These are phyloP conservation scores for Apiotrichum veenhuisii DNA, from an alignment of 1,284 basidiomycete genomes.

Conservation along the genomic window DNA sequence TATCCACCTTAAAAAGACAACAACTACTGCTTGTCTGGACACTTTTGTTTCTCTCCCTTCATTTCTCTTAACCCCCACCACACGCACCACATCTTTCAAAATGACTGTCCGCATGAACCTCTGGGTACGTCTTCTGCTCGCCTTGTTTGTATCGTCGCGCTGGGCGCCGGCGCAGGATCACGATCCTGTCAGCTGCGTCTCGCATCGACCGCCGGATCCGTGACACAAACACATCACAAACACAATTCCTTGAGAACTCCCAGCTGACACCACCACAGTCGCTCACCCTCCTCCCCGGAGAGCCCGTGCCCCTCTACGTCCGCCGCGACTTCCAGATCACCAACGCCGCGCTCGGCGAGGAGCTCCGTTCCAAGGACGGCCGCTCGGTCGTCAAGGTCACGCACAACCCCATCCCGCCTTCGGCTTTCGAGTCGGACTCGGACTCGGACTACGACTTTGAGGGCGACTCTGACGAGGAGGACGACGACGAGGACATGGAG, in stretches of 20 bases:
- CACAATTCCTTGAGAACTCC: not conserved
- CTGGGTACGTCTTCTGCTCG: constrained; percentile 36
- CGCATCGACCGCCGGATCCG: not conserved
- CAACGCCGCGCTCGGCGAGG: constrained; percentile 75
- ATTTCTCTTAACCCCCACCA: not conserved
- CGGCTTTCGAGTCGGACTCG: constrained; percentile 54
- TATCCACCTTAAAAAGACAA: not conserved
- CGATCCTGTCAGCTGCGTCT: not conserved
- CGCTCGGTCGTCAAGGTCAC: constrained; percentile 76
- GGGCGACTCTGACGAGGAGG: constrained; percentile 40
- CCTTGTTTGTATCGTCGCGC: not conserved
- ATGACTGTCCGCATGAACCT: constrained; percentile 46
- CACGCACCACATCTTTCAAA: constrained; percentile 16
- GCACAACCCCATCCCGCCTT: constrained; percentile 53
- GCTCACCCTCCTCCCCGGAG: constrained; percentile 41
- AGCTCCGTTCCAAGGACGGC: constrained; percentile 61
- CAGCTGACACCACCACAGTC: constrained; percentile 14
- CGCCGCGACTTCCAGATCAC: constrained; percentile 74
- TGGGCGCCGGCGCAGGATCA: no score
- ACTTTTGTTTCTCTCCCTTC: not conserved
- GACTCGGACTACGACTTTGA: constrained; percentile 50
- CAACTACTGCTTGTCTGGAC: not conserved
- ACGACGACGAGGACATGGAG: constrained; percentile 50
- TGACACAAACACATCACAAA: not conserved
- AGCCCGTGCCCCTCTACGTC: constrained; percentile 61